These are phyloP conservation scores for Neoboletus magnificus DNA, from an alignment of 768 basidiomycete genomes.

Conservation along the genomic window DNA sequence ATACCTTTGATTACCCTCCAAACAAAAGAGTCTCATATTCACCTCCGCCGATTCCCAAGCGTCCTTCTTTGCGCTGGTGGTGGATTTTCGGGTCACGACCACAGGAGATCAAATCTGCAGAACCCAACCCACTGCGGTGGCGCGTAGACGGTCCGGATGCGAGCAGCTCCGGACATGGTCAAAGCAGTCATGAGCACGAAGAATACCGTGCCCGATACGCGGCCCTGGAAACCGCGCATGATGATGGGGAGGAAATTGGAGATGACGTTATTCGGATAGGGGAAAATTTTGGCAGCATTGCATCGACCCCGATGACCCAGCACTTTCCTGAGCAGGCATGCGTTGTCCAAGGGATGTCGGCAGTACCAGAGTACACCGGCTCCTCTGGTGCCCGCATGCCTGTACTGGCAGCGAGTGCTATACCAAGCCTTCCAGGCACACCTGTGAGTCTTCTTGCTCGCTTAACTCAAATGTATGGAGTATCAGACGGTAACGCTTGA, in stretches of 20 bases:
- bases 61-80: conserved; percentile 22
- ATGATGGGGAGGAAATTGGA: conserved; percentile 8
- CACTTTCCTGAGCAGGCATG: conserved; percentile 8
- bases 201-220: neutral
- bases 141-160: conserved; percentile 26
- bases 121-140: conserved; percentile 22
- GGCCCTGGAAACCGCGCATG: conserved; percentile 10
- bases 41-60: conserved; percentile 1
- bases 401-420: neutral
- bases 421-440: conserved; percentile 5
- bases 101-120: conserved; percentile 20
- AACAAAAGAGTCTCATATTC: neutral
- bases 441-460: conserved; percentile 10
- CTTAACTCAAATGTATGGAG: neutral
- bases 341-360: conserved; percentile 1
- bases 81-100: conserved; percentile 24
- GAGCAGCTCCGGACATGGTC: conserved; percentile 21
- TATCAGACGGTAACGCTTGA: neutral
- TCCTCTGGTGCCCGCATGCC: conserved; percentile 1
- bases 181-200: conserved; percentile 11
- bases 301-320: conserved; percentile 12
- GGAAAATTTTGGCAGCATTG: conserved; percentile 8
- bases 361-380: conserved; percentile 1
- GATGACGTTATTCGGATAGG: conserved; percentile 22
- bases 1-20: conserved; percentile 12